Evolutionary conservation across 2,329 filamentous ascomycete genomes (phyloP).

Genomic region (Botrytis cinerea): DNA sequence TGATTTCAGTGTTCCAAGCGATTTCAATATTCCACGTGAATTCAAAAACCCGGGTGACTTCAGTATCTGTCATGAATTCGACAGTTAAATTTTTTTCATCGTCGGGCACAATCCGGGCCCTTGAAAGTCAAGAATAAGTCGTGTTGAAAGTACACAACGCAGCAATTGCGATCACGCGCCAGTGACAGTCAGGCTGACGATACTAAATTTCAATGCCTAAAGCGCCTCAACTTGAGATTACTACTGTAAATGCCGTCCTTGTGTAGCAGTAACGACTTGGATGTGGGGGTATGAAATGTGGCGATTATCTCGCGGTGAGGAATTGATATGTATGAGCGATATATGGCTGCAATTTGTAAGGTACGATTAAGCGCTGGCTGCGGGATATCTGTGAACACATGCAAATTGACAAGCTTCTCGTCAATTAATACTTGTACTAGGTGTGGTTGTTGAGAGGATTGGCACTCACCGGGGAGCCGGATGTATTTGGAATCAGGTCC

Average conservation of each 20-base stretch:
- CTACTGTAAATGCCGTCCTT: not conserved
- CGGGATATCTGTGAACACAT: not conserved
- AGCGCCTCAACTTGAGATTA: not conserved
- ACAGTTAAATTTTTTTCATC: not conserved
- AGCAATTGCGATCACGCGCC: slow-evolving; percentile 2
- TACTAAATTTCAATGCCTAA: not conserved
- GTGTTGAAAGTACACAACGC: not conserved
- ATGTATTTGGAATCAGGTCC: not conserved
- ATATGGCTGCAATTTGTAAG: not conserved
- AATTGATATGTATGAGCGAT: not conserved
- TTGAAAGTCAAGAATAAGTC: not conserved
- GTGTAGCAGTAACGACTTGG: slow-evolving; percentile 13
- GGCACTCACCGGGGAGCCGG: not conserved
- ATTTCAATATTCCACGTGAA: not conserved
- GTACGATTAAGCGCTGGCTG: not conserved
- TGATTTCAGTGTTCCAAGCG: not conserved
- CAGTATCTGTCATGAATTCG: not conserved
- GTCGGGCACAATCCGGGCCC: not conserved
- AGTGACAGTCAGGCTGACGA: not conserved
- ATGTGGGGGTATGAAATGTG: not conserved
- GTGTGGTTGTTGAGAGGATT: not conserved
- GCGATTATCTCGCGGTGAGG: not conserved
- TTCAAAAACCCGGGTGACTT: not conserved
- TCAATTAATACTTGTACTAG: not conserved
- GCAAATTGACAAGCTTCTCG: not conserved